Conservation (phyloP, 257 asterid genomes). For the Ligustrum vulgare region DNA sequence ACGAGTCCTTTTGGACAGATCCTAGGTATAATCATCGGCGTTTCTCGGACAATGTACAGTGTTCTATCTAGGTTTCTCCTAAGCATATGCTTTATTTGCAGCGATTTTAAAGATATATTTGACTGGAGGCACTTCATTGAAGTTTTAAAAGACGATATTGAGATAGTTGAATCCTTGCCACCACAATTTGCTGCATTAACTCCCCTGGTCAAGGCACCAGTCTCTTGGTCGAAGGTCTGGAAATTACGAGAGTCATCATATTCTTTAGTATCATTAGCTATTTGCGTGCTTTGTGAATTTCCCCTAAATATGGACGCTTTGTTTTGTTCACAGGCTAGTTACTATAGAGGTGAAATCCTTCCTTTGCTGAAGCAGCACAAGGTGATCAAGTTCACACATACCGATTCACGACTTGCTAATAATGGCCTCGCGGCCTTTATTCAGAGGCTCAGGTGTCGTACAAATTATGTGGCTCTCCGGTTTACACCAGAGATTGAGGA, state of each 20-base stretch:
- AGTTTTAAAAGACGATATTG: constrained; percentile 53
- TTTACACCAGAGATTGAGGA: constrained; percentile 74
- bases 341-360: constrained; percentile 75
- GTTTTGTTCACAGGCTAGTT: constrained; percentile 57
- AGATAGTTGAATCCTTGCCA: constrained; percentile 79
- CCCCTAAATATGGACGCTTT: constrained; percentile 5
- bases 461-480: constrained; percentile 79
- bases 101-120: constrained; percentile 83
- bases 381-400: constrained; percentile 80
- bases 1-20: constrained; percentile 91
- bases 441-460: constrained; percentile 88
- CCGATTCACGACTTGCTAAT: constrained; percentile 88
- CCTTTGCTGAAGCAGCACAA: constrained; percentile 70
- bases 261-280: not conserved
- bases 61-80: not conserved
- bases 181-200: constrained; percentile 38
- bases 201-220: constrained; percentile 61
- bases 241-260: not conserved
- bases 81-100: constrained; percentile 27
- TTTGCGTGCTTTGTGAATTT: not conserved
- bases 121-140: constrained; percentile 79
- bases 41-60: not conserved
- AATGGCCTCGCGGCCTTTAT: constrained; percentile 75
- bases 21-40: constrained; percentile 59
- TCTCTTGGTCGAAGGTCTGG: constrained; percentile 92